phyloP scores from a whole-genome alignment of 2,329 filamentous ascomycete species.

The Falciphora oryzae region DNA sequence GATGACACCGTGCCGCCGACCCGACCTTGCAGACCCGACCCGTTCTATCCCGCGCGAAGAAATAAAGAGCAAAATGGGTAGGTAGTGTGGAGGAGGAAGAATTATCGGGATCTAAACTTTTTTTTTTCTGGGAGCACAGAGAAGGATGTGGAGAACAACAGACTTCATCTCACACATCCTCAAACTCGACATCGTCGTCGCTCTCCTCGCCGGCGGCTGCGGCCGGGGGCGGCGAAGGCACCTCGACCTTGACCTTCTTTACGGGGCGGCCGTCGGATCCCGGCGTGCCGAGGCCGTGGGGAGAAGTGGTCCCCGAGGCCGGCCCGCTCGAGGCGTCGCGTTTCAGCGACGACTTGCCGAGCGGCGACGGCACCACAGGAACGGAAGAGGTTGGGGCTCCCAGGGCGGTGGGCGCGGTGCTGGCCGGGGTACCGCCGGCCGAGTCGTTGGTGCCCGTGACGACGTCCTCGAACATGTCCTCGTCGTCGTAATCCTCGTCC shows the following conservation, averaged over 20 bases:
- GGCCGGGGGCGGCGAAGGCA: constrained; percentile 21
- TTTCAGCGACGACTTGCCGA: constrained; percentile 27
- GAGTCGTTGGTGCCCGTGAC: constrained; percentile 31
- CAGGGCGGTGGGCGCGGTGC: constrained; percentile 18
- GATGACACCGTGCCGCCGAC: too few relatives aligned
- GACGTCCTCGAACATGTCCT: constrained; percentile 46
- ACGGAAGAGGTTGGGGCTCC: constrained; percentile 2
- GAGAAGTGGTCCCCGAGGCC: constrained; percentile 16
- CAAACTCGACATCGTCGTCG: constrained; percentile 53
- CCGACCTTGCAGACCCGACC: background rate
- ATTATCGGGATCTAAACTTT: background rate
- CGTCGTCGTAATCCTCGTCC: constrained; percentile 35
- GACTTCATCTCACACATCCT: constrained; percentile 39
- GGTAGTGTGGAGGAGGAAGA: background rate
- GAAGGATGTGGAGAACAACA: background rate
- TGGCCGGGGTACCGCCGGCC: constrained; percentile 26
- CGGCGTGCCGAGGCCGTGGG: constrained; percentile 13
- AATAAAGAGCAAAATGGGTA: background rate
- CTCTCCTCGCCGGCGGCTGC: constrained; percentile 35
- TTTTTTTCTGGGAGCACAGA: background rate
- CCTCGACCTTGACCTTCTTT: constrained; percentile 59
- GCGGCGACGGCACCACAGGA: constrained; percentile 20
- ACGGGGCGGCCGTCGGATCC: constrained; percentile 38
- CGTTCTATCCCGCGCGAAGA: background rate
- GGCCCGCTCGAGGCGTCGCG: constrained; percentile 25